Conservation (phyloP, 345 rosid species). For the Luvunga scandens region DNA sequence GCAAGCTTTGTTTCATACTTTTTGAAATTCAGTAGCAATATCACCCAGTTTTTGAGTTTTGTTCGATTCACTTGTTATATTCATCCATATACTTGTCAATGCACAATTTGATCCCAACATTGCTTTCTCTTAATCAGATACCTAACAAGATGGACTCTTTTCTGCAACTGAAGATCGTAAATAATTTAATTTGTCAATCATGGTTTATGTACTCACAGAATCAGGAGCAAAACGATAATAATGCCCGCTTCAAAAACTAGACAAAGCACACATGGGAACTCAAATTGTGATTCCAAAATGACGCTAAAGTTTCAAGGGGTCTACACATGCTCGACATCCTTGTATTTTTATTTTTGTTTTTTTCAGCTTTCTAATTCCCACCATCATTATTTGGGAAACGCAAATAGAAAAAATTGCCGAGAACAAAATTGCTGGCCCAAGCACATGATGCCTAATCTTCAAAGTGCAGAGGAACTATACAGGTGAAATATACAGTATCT, state of each 20-base stretch:
- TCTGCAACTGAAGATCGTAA: background rate
- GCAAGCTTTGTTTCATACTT: slow-evolving; percentile 18
- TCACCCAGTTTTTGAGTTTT: background rate
- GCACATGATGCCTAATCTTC: background rate
- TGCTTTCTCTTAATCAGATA: background rate
- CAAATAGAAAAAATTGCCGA: too few species aligned
- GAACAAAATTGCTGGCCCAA: slow-evolving; percentile 14
- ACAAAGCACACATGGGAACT: background rate
- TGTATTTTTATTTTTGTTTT: too few species aligned
- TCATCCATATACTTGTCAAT: too few species aligned
- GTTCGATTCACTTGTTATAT: too few species aligned
- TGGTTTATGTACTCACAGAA: too few species aligned
- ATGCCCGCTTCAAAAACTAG: background rate
- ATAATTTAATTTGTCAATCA: background rate
- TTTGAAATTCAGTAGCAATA: slow-evolving; percentile 16
- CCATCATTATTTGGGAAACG: too few species aligned
- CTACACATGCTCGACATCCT: background rate
- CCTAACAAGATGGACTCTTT: background rate
- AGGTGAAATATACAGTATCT: background rate
- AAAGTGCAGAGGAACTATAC: background rate
- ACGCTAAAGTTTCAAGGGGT: background rate
- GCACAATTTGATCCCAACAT: background rate
- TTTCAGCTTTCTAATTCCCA: too few species aligned
- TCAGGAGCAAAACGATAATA: background rate
- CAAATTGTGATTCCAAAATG: background rate